Percentiles rank a stretch among this genome's conserved stretches.
Evolutionary conservation across 225 moss, liverwort and hornwort species (phyloP).

Genomic region (Antitrichia curtipendula): DNA sequence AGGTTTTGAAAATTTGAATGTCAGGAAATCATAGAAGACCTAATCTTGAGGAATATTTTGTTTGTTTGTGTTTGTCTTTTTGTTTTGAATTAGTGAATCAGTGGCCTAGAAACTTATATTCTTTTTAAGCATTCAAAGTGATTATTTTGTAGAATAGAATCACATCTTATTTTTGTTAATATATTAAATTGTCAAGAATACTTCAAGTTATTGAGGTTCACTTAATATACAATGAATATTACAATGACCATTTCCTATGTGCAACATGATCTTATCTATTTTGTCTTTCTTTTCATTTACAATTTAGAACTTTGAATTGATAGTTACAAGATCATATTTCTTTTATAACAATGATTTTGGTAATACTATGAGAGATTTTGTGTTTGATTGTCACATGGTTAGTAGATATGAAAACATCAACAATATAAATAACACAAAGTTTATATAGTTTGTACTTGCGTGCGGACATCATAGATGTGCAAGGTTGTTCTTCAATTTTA

Average conservation of each 20-base stretch:
- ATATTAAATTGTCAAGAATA: not conserved
- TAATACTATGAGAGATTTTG: not conserved
- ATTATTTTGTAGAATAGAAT: not conserved
- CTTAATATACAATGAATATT: not conserved
- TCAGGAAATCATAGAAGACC: not conserved
- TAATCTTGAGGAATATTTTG: not conserved
- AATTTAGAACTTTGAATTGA: not conserved
- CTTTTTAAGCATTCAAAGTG: not conserved
- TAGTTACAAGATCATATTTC: rapidly evolving
- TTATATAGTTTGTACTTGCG: not conserved
- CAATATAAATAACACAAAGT: no score
- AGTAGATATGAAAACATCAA: not conserved
- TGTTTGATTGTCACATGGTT: not conserved
- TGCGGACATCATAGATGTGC: not conserved
- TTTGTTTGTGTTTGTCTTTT: not conserved
- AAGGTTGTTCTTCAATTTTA: not conserved
- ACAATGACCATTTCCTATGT: not conserved
- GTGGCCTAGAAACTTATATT: not conserved
- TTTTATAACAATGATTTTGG: not conserved
- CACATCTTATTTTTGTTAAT: no score
- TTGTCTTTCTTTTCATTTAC: not conserved
- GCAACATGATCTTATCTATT: not conserved
- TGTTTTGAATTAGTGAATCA: not conserved
- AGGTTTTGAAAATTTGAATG: not conserved
- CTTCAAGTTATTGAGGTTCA: not conserved